These are phyloP conservation scores for Epichloe hybrida DNA, from an alignment of 2,329 filamentous ascomycete species.

Conservation along the genomic window DNA sequence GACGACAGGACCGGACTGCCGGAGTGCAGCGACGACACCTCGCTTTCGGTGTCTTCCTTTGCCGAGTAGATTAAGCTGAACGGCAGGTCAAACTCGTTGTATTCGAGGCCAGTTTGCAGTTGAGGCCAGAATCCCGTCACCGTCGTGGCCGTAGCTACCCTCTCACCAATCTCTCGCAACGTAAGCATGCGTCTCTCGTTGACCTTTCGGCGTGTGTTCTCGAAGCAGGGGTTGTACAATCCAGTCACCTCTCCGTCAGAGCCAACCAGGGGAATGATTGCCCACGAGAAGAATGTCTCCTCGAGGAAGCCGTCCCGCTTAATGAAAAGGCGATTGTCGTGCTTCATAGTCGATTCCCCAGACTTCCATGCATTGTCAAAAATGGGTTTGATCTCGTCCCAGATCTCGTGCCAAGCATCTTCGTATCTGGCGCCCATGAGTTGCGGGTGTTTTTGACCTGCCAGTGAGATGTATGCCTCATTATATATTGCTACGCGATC, in stretches of 20 bases:
- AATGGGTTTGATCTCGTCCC: conserved; percentile 54
- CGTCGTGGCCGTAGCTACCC: conserved; percentile 57
- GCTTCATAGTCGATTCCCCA: conserved; percentile 72
- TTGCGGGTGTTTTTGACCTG: conserved; percentile 61
- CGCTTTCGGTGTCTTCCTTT: conserved; percentile 55
- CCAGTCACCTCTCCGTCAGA: conserved; percentile 61
- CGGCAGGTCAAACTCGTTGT: conserved; percentile 63
- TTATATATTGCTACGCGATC: conserved; percentile 60
- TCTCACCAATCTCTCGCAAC: conserved; percentile 63
- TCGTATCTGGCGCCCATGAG: conserved; percentile 63
- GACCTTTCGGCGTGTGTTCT: conserved; percentile 66
- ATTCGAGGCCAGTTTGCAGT: conserved; percentile 54
- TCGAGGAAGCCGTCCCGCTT: conserved; percentile 56
- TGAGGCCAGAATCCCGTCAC: conserved; percentile 62
- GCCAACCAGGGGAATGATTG: conserved; percentile 64
- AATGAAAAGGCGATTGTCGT: conserved; percentile 67
- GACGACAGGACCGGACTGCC: conserved; percentile 48
- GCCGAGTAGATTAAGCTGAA: conserved; percentile 69
- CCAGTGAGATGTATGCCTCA: conserved; percentile 56
- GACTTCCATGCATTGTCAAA: conserved; percentile 54
- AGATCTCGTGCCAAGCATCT: conserved; percentile 61
- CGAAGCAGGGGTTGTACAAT: conserved; percentile 68
- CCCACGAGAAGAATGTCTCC: conserved; percentile 75
- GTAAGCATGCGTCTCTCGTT: conserved; percentile 71
- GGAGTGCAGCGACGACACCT: conserved; percentile 58